A percentile compares a stretch with the other conserved stretches of the same genome.
These are phyloP conservation scores for Malassezia equina DNA, from an alignment of 1,284 basidiomycete genomes.

Conservation along the genomic window DNA sequence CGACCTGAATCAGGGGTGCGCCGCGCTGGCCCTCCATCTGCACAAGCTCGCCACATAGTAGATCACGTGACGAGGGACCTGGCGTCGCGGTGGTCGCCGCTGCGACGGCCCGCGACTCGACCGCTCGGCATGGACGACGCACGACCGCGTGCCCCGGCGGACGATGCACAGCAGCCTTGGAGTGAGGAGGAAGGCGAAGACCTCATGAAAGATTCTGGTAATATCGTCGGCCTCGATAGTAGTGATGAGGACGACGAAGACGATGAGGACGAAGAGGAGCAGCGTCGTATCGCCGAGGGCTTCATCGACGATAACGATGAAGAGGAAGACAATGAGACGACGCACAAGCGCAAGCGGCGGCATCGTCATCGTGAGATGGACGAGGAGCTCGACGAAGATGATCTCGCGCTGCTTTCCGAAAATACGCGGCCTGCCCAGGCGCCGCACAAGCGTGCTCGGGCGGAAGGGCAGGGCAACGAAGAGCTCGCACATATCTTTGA, in stretches of 20 bases:
- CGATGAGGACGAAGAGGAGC: constrained; percentile 46
- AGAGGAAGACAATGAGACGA: constrained; percentile 48
- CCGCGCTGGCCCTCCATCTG: constrained; percentile 35
- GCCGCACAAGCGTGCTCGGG: constrained; percentile 21
- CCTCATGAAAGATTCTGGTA: constrained; percentile 38
- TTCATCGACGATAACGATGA: constrained; percentile 47
- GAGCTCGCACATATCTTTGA: constrained; percentile 71
- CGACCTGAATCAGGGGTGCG: constrained; percentile 33
- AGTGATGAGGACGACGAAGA: constrained; percentile 42
- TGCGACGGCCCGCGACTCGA: neutral
- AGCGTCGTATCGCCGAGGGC: constrained; percentile 40
- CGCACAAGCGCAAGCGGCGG: constrained; percentile 58
- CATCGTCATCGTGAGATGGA: constrained; percentile 41
- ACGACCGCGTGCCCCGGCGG: neutral
- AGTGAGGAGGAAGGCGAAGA: constrained; percentile 39
- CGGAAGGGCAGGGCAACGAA: constrained; percentile 49
- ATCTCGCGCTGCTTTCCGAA: constrained; percentile 84
- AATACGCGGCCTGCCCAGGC: constrained; percentile 63
- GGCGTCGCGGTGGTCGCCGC: neutral
- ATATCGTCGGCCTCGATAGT: constrained; percentile 34
- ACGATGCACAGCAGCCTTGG: neutral
- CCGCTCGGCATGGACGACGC: neutral
- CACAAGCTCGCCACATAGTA: constrained; percentile 20
- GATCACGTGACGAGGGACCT: constrained; percentile 8
- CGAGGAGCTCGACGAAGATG: constrained; percentile 80